A percentile compares a stretch with the other conserved stretches of the same genome.
phyloP scores from a whole-genome alignment of 306 rosid genomes.

The Lathyrus aphaca region DNA sequence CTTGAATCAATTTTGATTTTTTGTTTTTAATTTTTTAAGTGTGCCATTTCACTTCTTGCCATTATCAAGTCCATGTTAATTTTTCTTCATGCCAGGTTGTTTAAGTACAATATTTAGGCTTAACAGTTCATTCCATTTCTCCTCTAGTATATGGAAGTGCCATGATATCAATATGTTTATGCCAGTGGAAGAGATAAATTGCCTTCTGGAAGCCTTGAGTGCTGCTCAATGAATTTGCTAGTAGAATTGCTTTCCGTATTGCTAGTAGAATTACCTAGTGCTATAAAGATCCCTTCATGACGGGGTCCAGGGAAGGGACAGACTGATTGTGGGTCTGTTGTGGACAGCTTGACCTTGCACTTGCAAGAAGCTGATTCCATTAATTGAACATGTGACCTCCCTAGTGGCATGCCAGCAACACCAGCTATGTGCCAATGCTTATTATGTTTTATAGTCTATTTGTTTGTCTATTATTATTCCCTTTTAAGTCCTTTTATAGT shows the following conservation, averaged over 20 bases:
- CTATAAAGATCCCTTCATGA: constrained; percentile 4
- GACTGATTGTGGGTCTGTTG: constrained; percentile 3
- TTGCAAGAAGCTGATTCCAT: constrained; percentile 5
- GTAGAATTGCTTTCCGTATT: constrained; percentile 16
- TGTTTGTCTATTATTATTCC: not conserved
- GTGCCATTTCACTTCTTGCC: not conserved
- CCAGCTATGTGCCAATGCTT: not conserved
- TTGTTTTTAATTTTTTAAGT: not conserved
- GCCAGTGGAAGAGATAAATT: constrained; percentile 18
- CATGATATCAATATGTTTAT: not conserved
- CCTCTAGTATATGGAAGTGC: constrained; percentile 35
- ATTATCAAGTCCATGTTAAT: constrained; percentile 5
- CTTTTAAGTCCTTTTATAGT: not conserved
- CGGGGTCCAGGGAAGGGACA: not conserved
- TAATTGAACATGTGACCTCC: not conserved
- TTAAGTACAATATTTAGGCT: constrained; percentile 4
- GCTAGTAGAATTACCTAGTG: not conserved
- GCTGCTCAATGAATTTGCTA: constrained; percentile 32
- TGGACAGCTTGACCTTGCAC: constrained; percentile 14
- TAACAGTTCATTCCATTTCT: constrained; percentile 20
- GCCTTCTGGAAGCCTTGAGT: not conserved
- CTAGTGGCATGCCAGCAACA: not conserved
- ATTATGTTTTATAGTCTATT: not conserved
- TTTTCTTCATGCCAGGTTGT: constrained; percentile 8
- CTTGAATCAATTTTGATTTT: constrained; percentile 2